These are phyloP conservation scores for Exophiala lecanii-corni DNA, from an alignment of 2,329 filamentous ascomycete genomes.

Conservation along the genomic window DNA sequence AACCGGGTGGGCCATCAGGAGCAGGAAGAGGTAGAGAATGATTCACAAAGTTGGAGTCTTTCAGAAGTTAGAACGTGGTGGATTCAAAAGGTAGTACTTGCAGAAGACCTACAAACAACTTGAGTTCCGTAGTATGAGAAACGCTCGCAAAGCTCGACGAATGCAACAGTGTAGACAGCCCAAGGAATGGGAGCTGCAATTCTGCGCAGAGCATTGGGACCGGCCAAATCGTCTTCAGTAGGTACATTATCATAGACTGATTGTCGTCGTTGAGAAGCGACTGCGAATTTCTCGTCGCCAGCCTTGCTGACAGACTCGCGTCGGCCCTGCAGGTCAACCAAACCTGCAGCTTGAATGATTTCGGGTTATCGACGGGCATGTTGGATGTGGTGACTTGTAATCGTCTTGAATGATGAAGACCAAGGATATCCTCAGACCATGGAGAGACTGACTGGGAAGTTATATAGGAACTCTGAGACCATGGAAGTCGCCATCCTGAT, in stretches of 20 bases:
- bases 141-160: conserved; percentile 63
- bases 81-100: neutral
- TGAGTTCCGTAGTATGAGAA: conserved; percentile 73
- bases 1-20: conserved; percentile 38
- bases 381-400: neutral
- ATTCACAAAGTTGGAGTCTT: conserved; percentile 55
- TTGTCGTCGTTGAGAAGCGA: neutral
- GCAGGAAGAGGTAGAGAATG: conserved; percentile 34
- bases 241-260: conserved; percentile 10
- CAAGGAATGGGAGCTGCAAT: conserved; percentile 49
- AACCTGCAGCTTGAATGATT: conserved; percentile 1
- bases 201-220: conserved; percentile 12
- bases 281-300: neutral
- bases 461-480: too few relatives aligned
- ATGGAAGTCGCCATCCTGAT: too few relatives aligned
- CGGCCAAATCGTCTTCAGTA: conserved; percentile 19
- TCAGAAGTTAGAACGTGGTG: neutral
- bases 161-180: conserved; percentile 62
- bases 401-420: too few relatives aligned
- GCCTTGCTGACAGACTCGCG: conserved; percentile 2
- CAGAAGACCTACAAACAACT: conserved; percentile 51
- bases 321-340: neutral
- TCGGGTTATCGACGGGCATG: conserved; percentile 1
- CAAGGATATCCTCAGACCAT: neutral
- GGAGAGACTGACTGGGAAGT: too few relatives aligned